phyloP scores from a whole-genome alignment of 306 rosid genomes.

The Hippophae tibetana region DNA sequence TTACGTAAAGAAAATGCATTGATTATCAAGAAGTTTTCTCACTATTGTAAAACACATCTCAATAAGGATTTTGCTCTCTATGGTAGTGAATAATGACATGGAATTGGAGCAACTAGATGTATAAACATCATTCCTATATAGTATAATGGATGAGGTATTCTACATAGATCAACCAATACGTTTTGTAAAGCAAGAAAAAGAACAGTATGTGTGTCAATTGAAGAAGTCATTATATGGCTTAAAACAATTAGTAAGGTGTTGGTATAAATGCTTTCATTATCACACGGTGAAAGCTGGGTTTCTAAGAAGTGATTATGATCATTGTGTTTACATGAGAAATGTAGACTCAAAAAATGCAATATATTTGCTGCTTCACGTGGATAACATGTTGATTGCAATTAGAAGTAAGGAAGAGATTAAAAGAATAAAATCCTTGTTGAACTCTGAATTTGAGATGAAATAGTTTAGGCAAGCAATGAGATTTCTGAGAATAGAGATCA shows the following conservation, averaged over 20 bases:
- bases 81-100: background rate
- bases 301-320: background rate
- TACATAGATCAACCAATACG: background rate
- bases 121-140: background rate
- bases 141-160: background rate
- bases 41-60: background rate
- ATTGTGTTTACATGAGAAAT: background rate
- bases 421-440: background rate
- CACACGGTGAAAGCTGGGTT: background rate
- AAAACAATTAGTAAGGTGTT: background rate
- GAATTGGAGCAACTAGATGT: background rate
- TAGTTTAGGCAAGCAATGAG: background rate
- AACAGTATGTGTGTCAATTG: background rate
- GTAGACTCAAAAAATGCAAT: background rate
- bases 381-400: background rate
- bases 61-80: background rate
- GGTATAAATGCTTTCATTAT: background rate
- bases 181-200: background rate
- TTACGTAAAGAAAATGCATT: background rate
- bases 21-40: background rate
- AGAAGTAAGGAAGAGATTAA: background rate
- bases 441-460: background rate
- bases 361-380: background rate
- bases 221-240: background rate
- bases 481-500: background rate